Conservation (phyloP, 768 basidiomycete genomes). For the Sporobolomyces phaffii region DNA sequence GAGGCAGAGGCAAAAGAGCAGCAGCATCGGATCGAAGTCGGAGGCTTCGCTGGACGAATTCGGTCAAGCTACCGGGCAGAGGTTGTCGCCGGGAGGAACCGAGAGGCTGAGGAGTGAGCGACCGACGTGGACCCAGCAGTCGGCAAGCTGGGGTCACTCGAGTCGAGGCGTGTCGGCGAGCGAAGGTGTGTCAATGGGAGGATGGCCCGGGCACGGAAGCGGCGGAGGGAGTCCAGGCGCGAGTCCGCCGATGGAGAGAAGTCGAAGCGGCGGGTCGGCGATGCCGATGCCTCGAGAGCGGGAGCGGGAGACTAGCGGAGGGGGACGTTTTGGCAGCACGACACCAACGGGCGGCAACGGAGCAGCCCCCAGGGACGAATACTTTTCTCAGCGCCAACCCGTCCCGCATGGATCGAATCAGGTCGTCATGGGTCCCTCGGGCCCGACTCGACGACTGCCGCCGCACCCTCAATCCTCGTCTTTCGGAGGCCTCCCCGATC, state of each 20-base stretch:
- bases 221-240: not conserved
- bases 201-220: not conserved
- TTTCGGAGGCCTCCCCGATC: not conserved
- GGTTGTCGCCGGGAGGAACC: slow-evolving; percentile 14
- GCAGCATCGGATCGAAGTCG: slow-evolving; percentile 51
- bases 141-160: slow-evolving; percentile 5
- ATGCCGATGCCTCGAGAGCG: not conserved
- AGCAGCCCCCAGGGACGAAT: slow-evolving; percentile 3
- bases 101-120: slow-evolving; percentile 20
- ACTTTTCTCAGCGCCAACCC: slow-evolving; percentile 9
- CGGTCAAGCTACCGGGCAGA: not conserved
- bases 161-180: slow-evolving; percentile 11
- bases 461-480: slow-evolving; percentile 6
- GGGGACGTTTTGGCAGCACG: not conserved
- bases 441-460: slow-evolving; percentile 27
- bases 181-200: not conserved
- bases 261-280: slow-evolving; percentile 7
- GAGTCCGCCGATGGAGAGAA: slow-evolving; percentile 18
- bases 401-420: slow-evolving; percentile 9
- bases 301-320: not conserved
- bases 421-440: slow-evolving; percentile 20
- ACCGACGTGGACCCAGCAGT: slow-evolving; percentile 8
- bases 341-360: not conserved
- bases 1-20: not conserved
- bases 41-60: slow-evolving; percentile 13